Evolutionary conservation across 805 yeast genomes (phyloP), one percentile per base, ranked within the genome.

Genomic region (Zygotorulaspora sp.): DNA sequence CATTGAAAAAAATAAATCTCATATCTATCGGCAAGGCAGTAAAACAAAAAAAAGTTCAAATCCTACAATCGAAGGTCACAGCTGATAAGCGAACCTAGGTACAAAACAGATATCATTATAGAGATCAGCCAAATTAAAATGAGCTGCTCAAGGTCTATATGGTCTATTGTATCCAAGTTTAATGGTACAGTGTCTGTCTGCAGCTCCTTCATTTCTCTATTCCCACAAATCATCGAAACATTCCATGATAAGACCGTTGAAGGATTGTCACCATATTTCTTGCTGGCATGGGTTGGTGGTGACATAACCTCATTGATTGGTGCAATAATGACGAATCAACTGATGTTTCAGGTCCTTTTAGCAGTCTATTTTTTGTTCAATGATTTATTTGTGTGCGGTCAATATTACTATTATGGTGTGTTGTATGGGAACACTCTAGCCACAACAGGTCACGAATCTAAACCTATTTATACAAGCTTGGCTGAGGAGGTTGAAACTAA

Each of bases 331-430:
- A 87, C 96, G 0, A 57, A 74, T 5, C 96, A 89, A 44, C 66
- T 87, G 32, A 77, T 81, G n/a, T 89, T 88, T 61, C 97, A 88
- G 57, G 72, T 78, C 8, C 64, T 78, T 15, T 65, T 88, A 12
- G 85, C 94, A 0, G 41, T 73, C 2, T 89, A 89, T 61, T 88
- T 84, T 56, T 66, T 90, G 35, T 61, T 70, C 40, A 83, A 84
- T 44, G 97, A 89, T 61, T 37, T 72, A 16, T 65, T 85, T 8
- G 66, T 89, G 19, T 69, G 79, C 32, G 68, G 72, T 3, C 97
- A 89, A 58, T 88, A 71, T 57, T 74, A 77, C 60, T 78, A 84
- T 61, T 89, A 87, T 59, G 66, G 71, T 28, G 36, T 67, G 11
- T 25, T 59, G 33, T 48, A 53, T 50, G 34, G 57, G 41, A 53